Percentiles rank a stretch among this genome's conserved stretches.
These are phyloP conservation scores for Graphium sp. DNA, from an alignment of 2,329 filamentous ascomycete genomes.

Conservation along the genomic window DNA sequence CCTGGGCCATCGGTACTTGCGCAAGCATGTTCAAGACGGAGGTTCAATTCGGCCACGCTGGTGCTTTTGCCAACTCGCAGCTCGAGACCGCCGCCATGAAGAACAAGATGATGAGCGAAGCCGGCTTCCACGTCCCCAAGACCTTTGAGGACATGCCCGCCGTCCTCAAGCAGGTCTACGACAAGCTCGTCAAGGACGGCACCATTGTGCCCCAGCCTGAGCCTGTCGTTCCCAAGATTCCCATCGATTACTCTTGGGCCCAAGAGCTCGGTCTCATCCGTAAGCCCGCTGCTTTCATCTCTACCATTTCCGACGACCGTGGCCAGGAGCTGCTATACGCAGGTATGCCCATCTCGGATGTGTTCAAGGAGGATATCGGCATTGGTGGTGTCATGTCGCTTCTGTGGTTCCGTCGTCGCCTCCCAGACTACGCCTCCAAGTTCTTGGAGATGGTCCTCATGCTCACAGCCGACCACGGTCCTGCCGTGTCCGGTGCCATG, in stretches of 20 bases:
- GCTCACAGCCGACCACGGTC: conserved; percentile 98
- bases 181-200: conserved; percentile 71
- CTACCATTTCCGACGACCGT: conserved; percentile 98
- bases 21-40: conserved; percentile 99
- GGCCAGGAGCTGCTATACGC: conserved; percentile 97
- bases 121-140: conserved; percentile 83
- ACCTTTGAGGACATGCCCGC: conserved; percentile 92
- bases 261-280: conserved; percentile 98
- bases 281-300: conserved; percentile 99
- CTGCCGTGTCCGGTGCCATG: conserved; percentile 98
- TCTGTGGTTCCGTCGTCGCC: conserved; percentile 96
- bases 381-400: conserved; percentile 99
- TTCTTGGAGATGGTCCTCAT: conserved; percentile 99
- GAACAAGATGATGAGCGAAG: conserved; percentile 94
- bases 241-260: conserved; percentile 98
- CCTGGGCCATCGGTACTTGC: conserved; percentile 98
- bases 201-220: conserved; percentile 75
- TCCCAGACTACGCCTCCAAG: conserved; percentile 91
- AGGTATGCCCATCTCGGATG: conserved; percentile 99
- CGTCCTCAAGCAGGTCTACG: conserved; percentile 65
- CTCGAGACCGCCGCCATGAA: conserved; percentile 93
- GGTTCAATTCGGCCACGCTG: conserved; percentile 97
- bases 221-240: conserved; percentile 94
- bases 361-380: conserved; percentile 96
- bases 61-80: conserved; percentile 97